Evolutionary conservation across 106 monocot genomes (phyloP).

Genomic region (Narthecium ossifragum): DNA sequence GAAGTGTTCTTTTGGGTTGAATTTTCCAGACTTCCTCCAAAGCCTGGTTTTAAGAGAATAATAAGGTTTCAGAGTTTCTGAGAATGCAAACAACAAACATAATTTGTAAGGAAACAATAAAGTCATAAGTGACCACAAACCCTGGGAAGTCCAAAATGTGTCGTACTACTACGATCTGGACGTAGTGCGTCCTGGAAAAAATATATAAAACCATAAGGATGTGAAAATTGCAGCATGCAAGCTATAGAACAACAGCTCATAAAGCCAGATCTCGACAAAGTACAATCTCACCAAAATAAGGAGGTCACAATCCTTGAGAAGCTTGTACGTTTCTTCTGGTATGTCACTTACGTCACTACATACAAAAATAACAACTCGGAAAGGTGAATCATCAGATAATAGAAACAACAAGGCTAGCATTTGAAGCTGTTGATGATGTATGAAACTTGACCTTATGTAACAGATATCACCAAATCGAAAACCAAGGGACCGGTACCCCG

Average conservation of each 20-base stretch:
- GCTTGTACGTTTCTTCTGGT: slow-evolving; percentile 84
- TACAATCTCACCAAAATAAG: slow-evolving; percentile 55
- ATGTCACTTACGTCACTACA: slow-evolving; percentile 96
- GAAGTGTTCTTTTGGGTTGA: slow-evolving; percentile 80
- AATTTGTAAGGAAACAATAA: background rate
- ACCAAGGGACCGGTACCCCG: slow-evolving; percentile 89
- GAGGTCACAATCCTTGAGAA: slow-evolving; percentile 75
- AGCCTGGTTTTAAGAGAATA: slow-evolving; percentile 41
- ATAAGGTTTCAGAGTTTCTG: background rate
- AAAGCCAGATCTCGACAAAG: background rate
- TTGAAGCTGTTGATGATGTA: background rate
- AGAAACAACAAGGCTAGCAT: background rate
- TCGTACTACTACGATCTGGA: slow-evolving; percentile 84
- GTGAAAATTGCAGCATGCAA: background rate
- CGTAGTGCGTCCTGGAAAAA: slow-evolving; percentile 74
- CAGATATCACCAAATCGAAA: slow-evolving; percentile 90
- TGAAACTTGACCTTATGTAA: slow-evolving; percentile 72
- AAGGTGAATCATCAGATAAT: background rate
- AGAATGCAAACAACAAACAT: background rate
- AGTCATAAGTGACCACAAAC: slow-evolving; percentile 16
- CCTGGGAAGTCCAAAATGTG: slow-evolving; percentile 90
- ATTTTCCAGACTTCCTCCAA: slow-evolving; percentile 89
- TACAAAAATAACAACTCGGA: slow-evolving; percentile 1
- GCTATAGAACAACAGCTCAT: background rate
- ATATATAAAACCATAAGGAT: background rate